These are phyloP conservation scores for Basidiobolus heterosporus DNA, from an alignment of 371 early-diverging fungal genomes.

Conservation along the genomic window DNA sequence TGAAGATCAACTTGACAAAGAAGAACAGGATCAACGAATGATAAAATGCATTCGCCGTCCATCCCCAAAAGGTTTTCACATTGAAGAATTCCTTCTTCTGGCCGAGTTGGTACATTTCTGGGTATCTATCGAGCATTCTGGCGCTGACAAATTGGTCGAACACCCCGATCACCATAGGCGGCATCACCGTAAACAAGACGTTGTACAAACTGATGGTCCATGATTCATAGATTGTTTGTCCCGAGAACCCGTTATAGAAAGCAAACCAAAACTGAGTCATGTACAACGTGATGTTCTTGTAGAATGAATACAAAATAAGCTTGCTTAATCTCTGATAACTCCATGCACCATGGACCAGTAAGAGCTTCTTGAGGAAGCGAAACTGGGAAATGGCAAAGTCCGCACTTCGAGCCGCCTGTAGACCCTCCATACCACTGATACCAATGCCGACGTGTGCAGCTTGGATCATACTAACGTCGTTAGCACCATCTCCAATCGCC, in stretches of 20 bases:
- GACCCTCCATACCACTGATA: conserved; percentile 92
- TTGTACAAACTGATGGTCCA: conserved; percentile 87
- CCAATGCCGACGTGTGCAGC: conserved; percentile 94
- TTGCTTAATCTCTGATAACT: conserved; percentile 78
- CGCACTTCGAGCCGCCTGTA: conserved; percentile 88
- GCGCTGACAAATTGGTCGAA: conserved; percentile 87
- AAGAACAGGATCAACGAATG: conserved; percentile 49
- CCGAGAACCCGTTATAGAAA: conserved; percentile 76
- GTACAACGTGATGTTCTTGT: conserved; percentile 91
- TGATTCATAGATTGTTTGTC: conserved; percentile 82
- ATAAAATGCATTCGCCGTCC: conserved; percentile 82
- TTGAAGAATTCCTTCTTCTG: conserved; percentile 84
- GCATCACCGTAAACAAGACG: conserved; percentile 76
- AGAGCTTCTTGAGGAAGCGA: conserved; percentile 65
- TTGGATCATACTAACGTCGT: conserved; percentile 97
- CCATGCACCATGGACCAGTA: conserved; percentile 90
- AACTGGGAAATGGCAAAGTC: conserved; percentile 95
- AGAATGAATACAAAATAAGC: conserved; percentile 79
- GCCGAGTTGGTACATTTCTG: conserved; percentile 90
- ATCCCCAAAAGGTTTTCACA: conserved; percentile 82
- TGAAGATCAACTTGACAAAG: conserved; percentile 20
- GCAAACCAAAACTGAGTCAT: conserved; percentile 96
- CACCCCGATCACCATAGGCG: conserved; percentile 77
- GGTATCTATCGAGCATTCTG: conserved; percentile 85
- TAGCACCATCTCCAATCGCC: conserved; percentile 96